Evolutionary conservation across 495 filamentous ascomycete species (phyloP).

Genomic region (Melanomma pulvis-pyrius): DNA sequence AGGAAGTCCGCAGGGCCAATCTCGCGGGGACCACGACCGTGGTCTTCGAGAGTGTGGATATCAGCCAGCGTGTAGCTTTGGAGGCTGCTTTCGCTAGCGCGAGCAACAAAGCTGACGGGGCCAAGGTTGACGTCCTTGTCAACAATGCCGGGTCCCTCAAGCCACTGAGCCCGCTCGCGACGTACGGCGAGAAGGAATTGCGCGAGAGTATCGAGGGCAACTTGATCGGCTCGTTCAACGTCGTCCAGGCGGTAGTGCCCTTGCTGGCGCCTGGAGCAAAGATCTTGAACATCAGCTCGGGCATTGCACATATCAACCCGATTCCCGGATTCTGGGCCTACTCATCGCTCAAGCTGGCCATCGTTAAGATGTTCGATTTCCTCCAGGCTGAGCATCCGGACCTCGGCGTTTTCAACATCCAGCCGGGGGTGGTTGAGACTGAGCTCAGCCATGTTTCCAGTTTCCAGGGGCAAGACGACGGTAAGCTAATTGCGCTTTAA

Average conservation of each 20-base stretch:
- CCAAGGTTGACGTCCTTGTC: constrained; percentile 34
- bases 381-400: constrained; percentile 45
- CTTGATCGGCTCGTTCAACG: constrained; percentile 45
- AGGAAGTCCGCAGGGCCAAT: constrained; percentile 34
- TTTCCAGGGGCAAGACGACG: constrained; percentile 34
- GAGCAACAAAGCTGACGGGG: constrained; percentile 38
- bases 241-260: constrained; percentile 49
- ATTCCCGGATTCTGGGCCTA: constrained; percentile 44
- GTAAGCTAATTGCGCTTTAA: constrained; percentile 10
- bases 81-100: constrained; percentile 44
- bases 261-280: constrained; percentile 45
- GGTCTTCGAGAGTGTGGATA: constrained; percentile 34
- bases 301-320: constrained; percentile 47
- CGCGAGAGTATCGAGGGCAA: constrained; percentile 46
- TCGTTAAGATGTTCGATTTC: constrained; percentile 48
- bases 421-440: constrained; percentile 51
- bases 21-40: constrained; percentile 45
- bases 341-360: constrained; percentile 48
- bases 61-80: constrained; percentile 47
- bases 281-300: constrained; percentile 47
- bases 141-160: constrained; percentile 34
- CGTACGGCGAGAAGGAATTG: constrained; percentile 42
- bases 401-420: constrained; percentile 50
- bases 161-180: constrained; percentile 38
- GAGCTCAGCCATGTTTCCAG: constrained; percentile 40